Evolutionary conservation across 2,329 filamentous ascomycete species (phyloP).

Genomic region (Chrysoporthe austroafricana): DNA sequence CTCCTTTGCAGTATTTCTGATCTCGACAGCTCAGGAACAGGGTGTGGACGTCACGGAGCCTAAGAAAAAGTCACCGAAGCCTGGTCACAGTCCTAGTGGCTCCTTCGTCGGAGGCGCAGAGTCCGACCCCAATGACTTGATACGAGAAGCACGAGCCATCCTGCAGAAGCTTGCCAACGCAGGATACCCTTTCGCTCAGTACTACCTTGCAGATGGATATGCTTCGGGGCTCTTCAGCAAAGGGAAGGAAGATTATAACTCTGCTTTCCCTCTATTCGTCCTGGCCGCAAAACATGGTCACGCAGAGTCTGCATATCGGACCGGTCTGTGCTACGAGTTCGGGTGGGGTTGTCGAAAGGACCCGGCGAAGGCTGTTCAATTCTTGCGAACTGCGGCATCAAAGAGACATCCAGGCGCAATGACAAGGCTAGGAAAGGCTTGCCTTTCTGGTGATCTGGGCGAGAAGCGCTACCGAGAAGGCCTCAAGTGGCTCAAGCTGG

Average conservation of each 20-base stretch:
- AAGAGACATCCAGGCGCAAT: conserved; percentile 96
- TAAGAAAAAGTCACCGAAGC: conserved; percentile 51
- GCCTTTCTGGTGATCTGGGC: conserved; percentile 86
- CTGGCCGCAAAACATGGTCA: conserved; percentile 96
- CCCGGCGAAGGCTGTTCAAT: conserved; percentile 89
- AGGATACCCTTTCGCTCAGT: conserved; percentile 95
- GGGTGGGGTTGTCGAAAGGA: conserved; percentile 95
- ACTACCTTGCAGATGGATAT: conserved; percentile 94
- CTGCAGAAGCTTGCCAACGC: conserved; percentile 83
- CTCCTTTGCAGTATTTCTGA: conserved; percentile 93
- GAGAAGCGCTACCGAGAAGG: conserved; percentile 87
- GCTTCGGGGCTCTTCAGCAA: conserved; percentile 95
- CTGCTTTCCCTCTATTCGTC: conserved; percentile 90
- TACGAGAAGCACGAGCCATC: conserved; percentile 87
- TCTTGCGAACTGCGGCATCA: conserved; percentile 84
- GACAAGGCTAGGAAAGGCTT: conserved; percentile 88
- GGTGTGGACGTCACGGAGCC: conserved; percentile 57
- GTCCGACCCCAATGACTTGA: conserved; percentile 66
- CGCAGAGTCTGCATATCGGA: conserved; percentile 91
- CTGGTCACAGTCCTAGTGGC: conserved; percentile 50
- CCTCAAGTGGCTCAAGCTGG: conserved; percentile 94
- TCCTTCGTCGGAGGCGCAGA: conserved; percentile 50
- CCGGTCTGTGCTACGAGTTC: conserved; percentile 95
- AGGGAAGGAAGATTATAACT: conserved; percentile 87
- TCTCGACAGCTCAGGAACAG: conserved; percentile 84